A percentile compares a stretch with the other conserved stretches of the same genome.
Evolutionary conservation across 768 basidiomycete species (phyloP).

Genomic region (Pleurotus djamor): DNA sequence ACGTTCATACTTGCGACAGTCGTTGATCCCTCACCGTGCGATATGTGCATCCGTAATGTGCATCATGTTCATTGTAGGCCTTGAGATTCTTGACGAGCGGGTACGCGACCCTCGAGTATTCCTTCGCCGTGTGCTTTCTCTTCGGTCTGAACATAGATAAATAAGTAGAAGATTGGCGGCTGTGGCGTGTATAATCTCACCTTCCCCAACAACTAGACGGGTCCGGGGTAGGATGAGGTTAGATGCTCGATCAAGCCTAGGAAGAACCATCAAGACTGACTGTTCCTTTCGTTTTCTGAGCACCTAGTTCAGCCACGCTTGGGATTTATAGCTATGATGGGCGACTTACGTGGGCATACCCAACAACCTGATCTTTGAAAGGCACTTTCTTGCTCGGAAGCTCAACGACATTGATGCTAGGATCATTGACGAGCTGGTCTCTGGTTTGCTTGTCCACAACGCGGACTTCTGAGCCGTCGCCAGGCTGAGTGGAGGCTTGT

Average conservation of each 20-base stretch:
- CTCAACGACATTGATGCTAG: conserved; percentile 12
- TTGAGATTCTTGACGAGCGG: conserved; percentile 15
- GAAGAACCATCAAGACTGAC: conserved; percentile 18
- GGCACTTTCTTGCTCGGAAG: conserved; percentile 31
- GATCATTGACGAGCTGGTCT: conserved; percentile 8
- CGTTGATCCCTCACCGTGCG: too few species aligned
- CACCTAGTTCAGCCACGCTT: not conserved
- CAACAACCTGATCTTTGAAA: conserved; percentile 61
- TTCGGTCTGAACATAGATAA: conserved; percentile 20
- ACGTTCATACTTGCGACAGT: too few species aligned
- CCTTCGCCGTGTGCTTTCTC: conserved; percentile 52
- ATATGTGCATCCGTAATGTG: not conserved
- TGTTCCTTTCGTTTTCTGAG: conserved; percentile 42
- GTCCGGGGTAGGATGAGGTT: not conserved
- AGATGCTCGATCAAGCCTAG: not conserved
- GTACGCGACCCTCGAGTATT: conserved; percentile 48
- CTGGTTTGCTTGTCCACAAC: conserved; percentile 15
- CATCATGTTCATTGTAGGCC: not conserved
- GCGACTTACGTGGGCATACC: conserved; percentile 29
- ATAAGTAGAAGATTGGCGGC: not conserved
- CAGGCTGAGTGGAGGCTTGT: conserved; percentile 30
- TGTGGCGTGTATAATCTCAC: conserved; percentile 8
- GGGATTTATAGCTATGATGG: not conserved
- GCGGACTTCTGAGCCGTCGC: conserved; percentile 29
- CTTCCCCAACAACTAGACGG: conserved; percentile 30